Evolutionary conservation across 2,329 filamentous ascomycete species (phyloP), one percentile per base, ranked within the genome.

Genomic region (Penicillium sp.): DNA sequence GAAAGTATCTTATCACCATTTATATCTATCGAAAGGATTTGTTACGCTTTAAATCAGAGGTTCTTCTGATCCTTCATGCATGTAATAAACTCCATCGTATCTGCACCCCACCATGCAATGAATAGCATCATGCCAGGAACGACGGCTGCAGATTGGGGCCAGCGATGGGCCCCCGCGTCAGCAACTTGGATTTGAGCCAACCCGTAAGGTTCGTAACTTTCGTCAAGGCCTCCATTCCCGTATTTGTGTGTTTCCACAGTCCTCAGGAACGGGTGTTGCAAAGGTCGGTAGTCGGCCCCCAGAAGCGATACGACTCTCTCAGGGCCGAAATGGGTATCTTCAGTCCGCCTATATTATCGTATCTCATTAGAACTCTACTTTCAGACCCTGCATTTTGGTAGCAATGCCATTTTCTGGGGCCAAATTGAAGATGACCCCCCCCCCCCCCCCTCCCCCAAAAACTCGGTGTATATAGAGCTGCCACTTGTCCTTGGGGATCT

Each of bases 121-220:
- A 51, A 51, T 51, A 51, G 48, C 48, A 51, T 51, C 30, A 51
- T 51, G 28, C 11, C 30, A 35, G 48, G 48, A 33, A 51, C 48
- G 48, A 35, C 28, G 6, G 30, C 48, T 30, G 48, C 28, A 7
- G n/a, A n/a, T 51, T 35, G 48, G 48, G 48, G 48, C 48, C 48
- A 22, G 11, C 16, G 19, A 51, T 51, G 22, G 48, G 48, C 48
- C 30, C 48, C 30, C 28, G 19, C 35, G 28, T 51, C 30, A 35
- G 48, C 48, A 7, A 16, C 28, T 46, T 19, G 40, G 43, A 46
- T 46, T 46, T 8, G 8, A 43, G 8, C 40, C 40, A 11, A 7
- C 38, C 38, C 43, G 25, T 22, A 22, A 22, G 19, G 19, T 28
- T 45, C 42, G 25, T 48, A 30, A 26, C 28, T 48, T 14, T 11